These are phyloP conservation scores for Peniophora sp. DNA, from an alignment of 1,284 basidiomycete genomes.

Conservation along the genomic window DNA sequence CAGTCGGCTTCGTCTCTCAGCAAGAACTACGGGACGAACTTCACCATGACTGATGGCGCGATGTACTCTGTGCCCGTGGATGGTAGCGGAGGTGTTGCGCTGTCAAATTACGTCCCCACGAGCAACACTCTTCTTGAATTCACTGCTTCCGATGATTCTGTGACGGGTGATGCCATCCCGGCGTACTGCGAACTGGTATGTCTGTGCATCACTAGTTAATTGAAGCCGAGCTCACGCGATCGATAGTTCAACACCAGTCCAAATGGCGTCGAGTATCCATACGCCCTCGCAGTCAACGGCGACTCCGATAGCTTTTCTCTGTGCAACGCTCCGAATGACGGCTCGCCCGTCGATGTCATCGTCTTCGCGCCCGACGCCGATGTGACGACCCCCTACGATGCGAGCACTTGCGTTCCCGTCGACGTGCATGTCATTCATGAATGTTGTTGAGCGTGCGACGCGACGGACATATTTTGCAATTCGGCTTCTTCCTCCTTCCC, in stretches of 20 bases:
- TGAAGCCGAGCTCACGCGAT: background rate
- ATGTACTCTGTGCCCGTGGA: background rate
- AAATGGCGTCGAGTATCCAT: background rate
- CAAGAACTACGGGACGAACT: background rate
- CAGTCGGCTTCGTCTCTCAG: background rate
- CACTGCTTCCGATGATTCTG: background rate
- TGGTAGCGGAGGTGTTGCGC: background rate
- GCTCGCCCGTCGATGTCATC: background rate
- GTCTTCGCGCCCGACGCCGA: background rate
- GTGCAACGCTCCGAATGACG: background rate
- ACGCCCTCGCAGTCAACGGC: background rate
- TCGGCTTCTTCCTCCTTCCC: no score
- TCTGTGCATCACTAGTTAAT: background rate
- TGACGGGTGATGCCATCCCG: background rate
- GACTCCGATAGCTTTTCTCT: background rate
- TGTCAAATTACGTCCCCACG: background rate
- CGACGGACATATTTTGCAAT: background rate
- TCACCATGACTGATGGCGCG: background rate
- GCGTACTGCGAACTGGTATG: background rate
- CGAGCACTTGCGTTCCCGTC: background rate
- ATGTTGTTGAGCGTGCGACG: background rate
- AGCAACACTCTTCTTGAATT: background rate
- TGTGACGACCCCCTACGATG: background rate
- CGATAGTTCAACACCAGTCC: conserved; percentile 1
- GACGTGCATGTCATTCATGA: background rate